Evolutionary conservation across 2,329 filamentous ascomycete genomes (phyloP).

Genomic region (Cladophialophora chaetospira): DNA sequence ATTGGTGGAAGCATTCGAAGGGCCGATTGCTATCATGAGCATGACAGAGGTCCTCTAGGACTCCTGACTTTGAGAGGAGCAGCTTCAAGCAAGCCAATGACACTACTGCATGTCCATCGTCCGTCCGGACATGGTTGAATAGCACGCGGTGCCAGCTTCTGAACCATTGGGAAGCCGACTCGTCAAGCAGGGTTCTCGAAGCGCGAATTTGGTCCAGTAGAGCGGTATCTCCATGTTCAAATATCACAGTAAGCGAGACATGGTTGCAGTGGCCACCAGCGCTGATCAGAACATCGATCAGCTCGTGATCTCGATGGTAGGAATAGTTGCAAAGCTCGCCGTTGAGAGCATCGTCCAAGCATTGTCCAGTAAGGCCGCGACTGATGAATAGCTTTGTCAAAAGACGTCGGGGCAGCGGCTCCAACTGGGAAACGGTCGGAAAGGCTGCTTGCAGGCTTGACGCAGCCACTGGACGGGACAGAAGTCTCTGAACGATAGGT

Average conservation of each 20-base stretch:
- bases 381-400: slow-evolving; percentile 11
- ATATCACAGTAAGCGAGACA: slow-evolving; percentile 7
- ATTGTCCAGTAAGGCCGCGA: slow-evolving; percentile 8
- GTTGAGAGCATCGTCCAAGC: slow-evolving; percentile 12
- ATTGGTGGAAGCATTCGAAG: slow-evolving; percentile 13
- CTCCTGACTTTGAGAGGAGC: background rate
- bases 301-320: slow-evolving; percentile 5
- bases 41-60: background rate
- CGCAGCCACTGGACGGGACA: slow-evolving; percentile 7
- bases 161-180: slow-evolving; percentile 6
- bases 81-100: slow-evolving; percentile 8
- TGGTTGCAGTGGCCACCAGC: slow-evolving; percentile 1
- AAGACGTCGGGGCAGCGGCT: slow-evolving; percentile 9
- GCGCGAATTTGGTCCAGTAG: slow-evolving; percentile 6
- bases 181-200: slow-evolving; percentile 1
- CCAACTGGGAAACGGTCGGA: slow-evolving; percentile 1
- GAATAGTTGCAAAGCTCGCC: slow-evolving; percentile 15
- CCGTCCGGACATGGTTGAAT: background rate
- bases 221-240: slow-evolving; percentile 4
- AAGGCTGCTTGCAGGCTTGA: slow-evolving; percentile 5
- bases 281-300: slow-evolving; percentile 9
- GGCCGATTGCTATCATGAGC: background rate
- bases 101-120: background rate
- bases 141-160: slow-evolving; percentile 4
- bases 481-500: slow-evolving; percentile 2